These are phyloP conservation scores for Omphalea diandra DNA, from an alignment of 441 rosid species.

Conservation along the genomic window DNA sequence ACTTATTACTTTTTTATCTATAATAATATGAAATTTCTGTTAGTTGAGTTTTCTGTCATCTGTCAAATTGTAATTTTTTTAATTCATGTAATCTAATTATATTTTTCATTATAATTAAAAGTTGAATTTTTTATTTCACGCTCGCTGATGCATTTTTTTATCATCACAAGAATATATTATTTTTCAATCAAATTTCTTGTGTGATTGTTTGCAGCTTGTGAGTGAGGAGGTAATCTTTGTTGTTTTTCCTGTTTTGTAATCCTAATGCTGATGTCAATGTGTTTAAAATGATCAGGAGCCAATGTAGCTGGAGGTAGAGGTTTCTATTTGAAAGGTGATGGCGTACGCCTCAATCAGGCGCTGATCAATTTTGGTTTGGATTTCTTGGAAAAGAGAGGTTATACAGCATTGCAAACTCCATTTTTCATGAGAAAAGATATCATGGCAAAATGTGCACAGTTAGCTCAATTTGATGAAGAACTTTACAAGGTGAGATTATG, in stretches of 20 bases:
- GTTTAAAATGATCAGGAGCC: constrained; percentile 50
- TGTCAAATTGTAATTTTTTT: background rate
- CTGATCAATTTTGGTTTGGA: constrained; percentile 77
- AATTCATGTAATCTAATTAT: background rate
- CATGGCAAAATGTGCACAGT: constrained; percentile 93
- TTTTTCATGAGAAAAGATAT: constrained; percentile 90
- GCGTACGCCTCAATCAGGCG: constrained; percentile 85
- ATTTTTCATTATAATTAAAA: too few species aligned
- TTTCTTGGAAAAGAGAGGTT: constrained; percentile 66
- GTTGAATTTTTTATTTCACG: too few species aligned
- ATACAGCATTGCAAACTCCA: constrained; percentile 75
- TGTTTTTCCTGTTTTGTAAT: background rate
- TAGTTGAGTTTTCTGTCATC: background rate
- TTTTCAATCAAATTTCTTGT: background rate
- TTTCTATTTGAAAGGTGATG: constrained; percentile 78
- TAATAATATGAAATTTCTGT: background rate
- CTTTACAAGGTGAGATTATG: constrained; percentile 68
- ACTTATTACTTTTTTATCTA: background rate
- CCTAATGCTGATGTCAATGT: background rate
- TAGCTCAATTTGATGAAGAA: constrained; percentile 93
- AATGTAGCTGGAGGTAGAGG: constrained; percentile 96
- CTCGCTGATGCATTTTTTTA: too few species aligned
- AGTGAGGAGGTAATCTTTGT: background rate
- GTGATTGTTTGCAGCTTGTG: background rate
- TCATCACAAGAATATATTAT: too few species aligned